These are phyloP conservation scores for Lagerstroemia speciosa DNA, from an alignment of 345 rosid species.

Conservation along the genomic window DNA sequence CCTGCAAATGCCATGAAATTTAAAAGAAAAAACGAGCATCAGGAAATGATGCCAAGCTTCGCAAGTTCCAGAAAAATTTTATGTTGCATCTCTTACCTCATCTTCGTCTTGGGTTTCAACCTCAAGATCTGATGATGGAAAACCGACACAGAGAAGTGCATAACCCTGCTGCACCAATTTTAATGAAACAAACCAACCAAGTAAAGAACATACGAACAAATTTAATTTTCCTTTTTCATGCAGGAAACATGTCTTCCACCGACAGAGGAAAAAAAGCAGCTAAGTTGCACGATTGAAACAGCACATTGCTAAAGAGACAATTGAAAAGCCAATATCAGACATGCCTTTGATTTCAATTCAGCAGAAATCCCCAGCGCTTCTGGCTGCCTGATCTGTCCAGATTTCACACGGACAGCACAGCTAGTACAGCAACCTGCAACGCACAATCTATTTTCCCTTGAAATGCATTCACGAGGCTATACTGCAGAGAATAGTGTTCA, in stretches of 20 bases:
- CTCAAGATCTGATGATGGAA: slow-evolving; percentile 76
- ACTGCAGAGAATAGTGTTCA: background rate
- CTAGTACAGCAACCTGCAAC: slow-evolving; percentile 90
- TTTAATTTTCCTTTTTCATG: background rate
- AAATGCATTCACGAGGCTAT: background rate
- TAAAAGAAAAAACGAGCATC: background rate
- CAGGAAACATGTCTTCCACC: background rate
- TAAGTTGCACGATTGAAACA: background rate
- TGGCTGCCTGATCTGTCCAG: slow-evolving; percentile 80
- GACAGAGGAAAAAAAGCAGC: background rate
- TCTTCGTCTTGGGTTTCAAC: slow-evolving; percentile 96
- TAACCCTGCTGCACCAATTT: slow-evolving; percentile 46
- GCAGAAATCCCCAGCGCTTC: slow-evolving; percentile 96
- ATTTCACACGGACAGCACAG: slow-evolving; percentile 88
- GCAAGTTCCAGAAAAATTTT: background rate
- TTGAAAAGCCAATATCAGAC: slow-evolving; percentile 3
- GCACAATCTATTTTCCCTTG: background rate
- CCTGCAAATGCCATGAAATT: slow-evolving; percentile 31
- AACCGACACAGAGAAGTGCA: slow-evolving; percentile 92
- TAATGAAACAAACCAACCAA: background rate
- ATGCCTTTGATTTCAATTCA: slow-evolving; percentile 74
- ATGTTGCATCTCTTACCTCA: slow-evolving; percentile 45
- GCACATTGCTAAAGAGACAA: background rate
- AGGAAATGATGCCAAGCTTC: background rate
- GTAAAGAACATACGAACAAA: too few species aligned